phyloP scores from a whole-genome alignment of 163 green algal genomes.

The Chlorella variabilis region DNA sequence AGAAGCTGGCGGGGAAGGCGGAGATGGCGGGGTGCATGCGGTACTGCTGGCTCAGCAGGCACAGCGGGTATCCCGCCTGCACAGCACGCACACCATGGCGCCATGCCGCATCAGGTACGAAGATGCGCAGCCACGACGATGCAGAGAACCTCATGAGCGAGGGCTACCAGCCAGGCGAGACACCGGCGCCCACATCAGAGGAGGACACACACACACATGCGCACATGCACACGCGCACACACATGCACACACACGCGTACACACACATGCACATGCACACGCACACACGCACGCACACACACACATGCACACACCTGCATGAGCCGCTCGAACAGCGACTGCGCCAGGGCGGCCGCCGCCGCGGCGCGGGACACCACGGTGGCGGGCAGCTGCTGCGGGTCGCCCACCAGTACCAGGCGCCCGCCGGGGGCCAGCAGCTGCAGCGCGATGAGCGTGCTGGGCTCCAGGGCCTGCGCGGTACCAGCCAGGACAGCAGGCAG shows the following conservation, averaged over 20 bases:
- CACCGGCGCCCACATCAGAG: too few species aligned
- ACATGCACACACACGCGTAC: too few species aligned
- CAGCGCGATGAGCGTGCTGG: slow-evolving; percentile 83
- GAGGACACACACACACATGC: too few species aligned
- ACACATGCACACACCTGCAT: slow-evolving; percentile 52
- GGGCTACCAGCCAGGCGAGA: too few species aligned
- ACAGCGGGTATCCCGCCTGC: slow-evolving; percentile 11
- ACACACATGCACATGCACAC: too few species aligned
- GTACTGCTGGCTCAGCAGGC: slow-evolving; percentile 74
- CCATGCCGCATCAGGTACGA: too few species aligned
- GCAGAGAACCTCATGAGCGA: too few species aligned
- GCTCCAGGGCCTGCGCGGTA: slow-evolving; percentile 93
- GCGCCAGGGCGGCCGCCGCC: slow-evolving; percentile 53
- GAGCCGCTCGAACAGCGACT: slow-evolving; percentile 84
- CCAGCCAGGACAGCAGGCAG: too few species aligned
- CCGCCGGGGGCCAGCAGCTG: slow-evolving; percentile 67
- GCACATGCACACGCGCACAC: too few species aligned
- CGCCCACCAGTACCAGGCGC: slow-evolving; percentile 81
- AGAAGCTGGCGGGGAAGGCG: slow-evolving; percentile 68
- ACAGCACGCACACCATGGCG: not conserved
- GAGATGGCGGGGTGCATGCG: slow-evolving; percentile 88
- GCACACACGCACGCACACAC: slow-evolving; percentile 5
- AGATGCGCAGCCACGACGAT: too few species aligned
- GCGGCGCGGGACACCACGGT: slow-evolving; percentile 81
- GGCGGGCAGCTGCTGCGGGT: slow-evolving; percentile 87